Base-by-base conservation (phyloP, 176 grass and related monocot genomes). In the Otatea glauca region DNA sequence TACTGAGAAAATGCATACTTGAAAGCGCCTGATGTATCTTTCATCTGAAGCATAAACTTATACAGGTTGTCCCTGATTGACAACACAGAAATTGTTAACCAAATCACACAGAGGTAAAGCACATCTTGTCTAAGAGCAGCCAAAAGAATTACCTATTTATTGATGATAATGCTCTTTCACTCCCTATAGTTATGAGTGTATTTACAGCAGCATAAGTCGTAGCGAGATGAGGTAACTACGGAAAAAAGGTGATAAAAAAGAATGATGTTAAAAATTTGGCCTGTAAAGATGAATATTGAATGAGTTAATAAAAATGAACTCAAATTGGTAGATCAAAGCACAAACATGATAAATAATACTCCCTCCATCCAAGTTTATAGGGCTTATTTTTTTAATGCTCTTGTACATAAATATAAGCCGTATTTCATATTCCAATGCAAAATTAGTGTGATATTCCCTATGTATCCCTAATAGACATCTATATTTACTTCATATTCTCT, bases 121-220 rank as follows among this genome's bases (percentile, higher is more conserved):
- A 84, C 10, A 90, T n/a, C 50, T 66, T 81, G 35, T 83, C 55
- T 18, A 64, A 55, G 69, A 48, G 42, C 11, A 65, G 43, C 41
- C 67, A 74, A 77, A 75, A 82, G 41, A 77, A n/a, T 69, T 82
- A 95, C 96, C 93, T 98, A 75, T 98, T 90, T 87, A 98, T 91
- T 32, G 96, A 98, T 87, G 87, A 95, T 17, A 98, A 69, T 32
- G 96, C 93, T 38, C 15, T 92, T 83, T 95, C 88, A 69, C 86
- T 95, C 66, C 96, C 96, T 80, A 98, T 89, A 78, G 87, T 87
- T 62, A 95, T 51, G 80, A 98, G 91, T 51, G 93, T 85, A 78
- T 98, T 98, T 74, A 98, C 91, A 29, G 96, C 96, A 88, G 93
- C 93, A 87, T 98, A 98, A 79, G 96, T 90, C 43, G 96, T 98